Conservation (phyloP, 2,329 filamentous ascomycete genomes). For the Trichoderma lentiforme region DNA sequence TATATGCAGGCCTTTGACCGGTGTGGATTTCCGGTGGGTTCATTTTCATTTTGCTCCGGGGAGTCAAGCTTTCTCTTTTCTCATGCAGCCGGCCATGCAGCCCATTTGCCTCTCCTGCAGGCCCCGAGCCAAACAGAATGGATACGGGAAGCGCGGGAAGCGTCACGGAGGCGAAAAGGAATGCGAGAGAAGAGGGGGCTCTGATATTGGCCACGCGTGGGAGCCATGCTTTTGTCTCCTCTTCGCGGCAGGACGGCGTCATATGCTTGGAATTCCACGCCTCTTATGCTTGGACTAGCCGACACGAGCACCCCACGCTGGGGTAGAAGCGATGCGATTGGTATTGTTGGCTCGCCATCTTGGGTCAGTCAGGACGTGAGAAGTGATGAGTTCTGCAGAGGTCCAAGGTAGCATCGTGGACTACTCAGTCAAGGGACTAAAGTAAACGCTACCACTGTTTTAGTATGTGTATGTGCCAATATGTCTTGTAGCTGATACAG, state of each 20-base stretch:
- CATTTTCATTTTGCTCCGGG: neutral
- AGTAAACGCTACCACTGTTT: neutral
- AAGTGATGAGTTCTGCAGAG: neutral
- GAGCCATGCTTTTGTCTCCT: neutral
- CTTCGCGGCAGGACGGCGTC: neutral
- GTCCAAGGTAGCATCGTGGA: neutral
- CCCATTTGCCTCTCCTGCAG: neutral
- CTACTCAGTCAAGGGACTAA: neutral
- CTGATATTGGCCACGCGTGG: neutral
- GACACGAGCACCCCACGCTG: neutral
- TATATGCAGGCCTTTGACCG: neutral
- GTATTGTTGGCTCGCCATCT: neutral
- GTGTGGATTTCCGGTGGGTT: neutral
- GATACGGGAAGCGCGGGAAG: neutral
- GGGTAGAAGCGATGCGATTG: neutral
- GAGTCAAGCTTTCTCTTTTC: neutral
- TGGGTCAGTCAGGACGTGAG: neutral
- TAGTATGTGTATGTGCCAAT: neutral
- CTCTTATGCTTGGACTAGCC: neutral
- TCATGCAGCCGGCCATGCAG: slow-evolving; percentile 1
- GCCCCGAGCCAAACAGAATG: neutral
- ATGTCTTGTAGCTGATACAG: neutral
- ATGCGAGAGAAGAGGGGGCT: neutral
- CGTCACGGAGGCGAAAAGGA: neutral
- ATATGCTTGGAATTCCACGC: neutral